These are phyloP conservation scores for Colletotrichum costaricense DNA, from an alignment of 2,329 filamentous ascomycete species.

Conservation along the genomic window DNA sequence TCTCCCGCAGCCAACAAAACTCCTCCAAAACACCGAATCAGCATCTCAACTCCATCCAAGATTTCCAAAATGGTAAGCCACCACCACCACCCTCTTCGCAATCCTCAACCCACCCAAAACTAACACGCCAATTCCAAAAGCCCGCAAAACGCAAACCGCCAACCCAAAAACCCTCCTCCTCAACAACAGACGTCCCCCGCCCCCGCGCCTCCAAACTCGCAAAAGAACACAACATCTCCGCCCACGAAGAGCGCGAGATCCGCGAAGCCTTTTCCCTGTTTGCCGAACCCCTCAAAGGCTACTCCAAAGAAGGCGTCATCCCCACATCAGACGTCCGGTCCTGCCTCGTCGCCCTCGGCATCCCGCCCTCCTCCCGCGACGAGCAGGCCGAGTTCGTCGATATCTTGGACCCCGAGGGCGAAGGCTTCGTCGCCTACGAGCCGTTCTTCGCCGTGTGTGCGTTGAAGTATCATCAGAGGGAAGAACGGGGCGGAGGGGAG, in stretches of 20 bases:
- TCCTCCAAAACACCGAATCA: not conserved
- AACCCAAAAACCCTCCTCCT: constrained; percentile 38
- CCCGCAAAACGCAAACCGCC: constrained; percentile 64
- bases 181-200: constrained; percentile 41
- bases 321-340: constrained; percentile 75
- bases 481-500: constrained; percentile 45
- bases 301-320: constrained; percentile 73
- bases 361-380: constrained; percentile 69
- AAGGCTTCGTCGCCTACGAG: constrained; percentile 82
- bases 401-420: constrained; percentile 83
- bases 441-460: constrained; percentile 91
- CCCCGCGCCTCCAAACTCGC: constrained; percentile 86
- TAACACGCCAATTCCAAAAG: constrained; percentile 43
- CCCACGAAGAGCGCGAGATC: constrained; percentile 89
- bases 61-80: not conserved
- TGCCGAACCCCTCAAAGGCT: constrained; percentile 72
- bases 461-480: constrained; percentile 78
- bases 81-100: too few species aligned
- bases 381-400: constrained; percentile 83
- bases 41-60: not conserved
- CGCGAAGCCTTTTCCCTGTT: constrained; percentile 91
- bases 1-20: too few species aligned
- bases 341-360: constrained; percentile 83
- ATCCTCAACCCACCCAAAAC: not conserved
- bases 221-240: constrained; percentile 88